A percentile compares a stretch with the other conserved stretches of the same genome.
Evolutionary conservation across 2,329 filamentous ascomycete genomes (phyloP).

Genomic region (Mycocentrospora acerina): DNA sequence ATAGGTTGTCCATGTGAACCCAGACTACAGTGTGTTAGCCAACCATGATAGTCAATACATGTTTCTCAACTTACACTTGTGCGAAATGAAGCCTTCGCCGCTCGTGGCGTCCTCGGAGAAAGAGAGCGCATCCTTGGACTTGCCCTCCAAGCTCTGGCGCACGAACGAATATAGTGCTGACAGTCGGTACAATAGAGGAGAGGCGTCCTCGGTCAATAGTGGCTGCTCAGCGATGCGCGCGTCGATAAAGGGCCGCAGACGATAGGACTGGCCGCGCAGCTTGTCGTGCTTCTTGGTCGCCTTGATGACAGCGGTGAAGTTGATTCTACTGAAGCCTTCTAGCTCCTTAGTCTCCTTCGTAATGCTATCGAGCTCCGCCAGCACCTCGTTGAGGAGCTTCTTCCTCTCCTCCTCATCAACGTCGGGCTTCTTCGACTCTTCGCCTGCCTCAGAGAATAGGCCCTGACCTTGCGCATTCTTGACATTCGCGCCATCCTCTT

Average conservation of each 20-base stretch:
- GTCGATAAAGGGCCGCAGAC: constrained; percentile 87
- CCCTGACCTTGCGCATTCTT: constrained; percentile 10
- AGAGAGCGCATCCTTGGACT: constrained; percentile 46
- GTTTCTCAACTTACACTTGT: constrained; percentile 68
- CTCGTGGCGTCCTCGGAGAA: constrained; percentile 45
- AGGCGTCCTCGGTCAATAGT: constrained; percentile 95
- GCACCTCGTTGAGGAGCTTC: constrained; percentile 66
- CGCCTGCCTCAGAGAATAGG: constrained; percentile 17
- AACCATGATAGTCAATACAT: too few species aligned
- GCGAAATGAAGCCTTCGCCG: constrained; percentile 73
- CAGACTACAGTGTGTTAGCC: constrained; percentile 63
- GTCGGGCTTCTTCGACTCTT: constrained; percentile 26
- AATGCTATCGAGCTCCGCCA: constrained; percentile 80
- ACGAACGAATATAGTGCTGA: constrained; percentile 96
- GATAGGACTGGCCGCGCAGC: constrained; percentile 82
- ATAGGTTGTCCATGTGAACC: constrained; percentile 92
- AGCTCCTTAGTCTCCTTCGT: constrained; percentile 90
- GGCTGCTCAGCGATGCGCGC: constrained; percentile 83
- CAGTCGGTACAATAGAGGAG: constrained; percentile 81
- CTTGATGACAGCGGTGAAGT: constrained; percentile 97
- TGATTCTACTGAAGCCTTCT: constrained; percentile 92
- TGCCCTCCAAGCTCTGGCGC: constrained; percentile 75
- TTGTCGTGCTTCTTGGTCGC: constrained; percentile 99
- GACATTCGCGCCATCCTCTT: constrained; percentile 19
- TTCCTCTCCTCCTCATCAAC: constrained; percentile 46